Evolutionary conservation across 257 asterid species (phyloP).

Genomic region (Nicotiana undulata): DNA sequence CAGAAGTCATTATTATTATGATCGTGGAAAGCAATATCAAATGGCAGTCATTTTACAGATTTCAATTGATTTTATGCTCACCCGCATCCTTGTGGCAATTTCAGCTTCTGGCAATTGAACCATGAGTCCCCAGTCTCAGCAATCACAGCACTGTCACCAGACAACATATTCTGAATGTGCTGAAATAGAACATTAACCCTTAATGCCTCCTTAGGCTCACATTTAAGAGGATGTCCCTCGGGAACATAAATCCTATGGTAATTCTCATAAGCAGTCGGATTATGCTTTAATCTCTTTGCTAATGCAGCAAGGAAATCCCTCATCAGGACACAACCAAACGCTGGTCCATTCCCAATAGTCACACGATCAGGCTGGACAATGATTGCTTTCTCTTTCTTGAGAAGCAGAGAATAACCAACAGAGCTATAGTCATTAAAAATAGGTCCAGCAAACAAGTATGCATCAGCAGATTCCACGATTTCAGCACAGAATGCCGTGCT

Average conservation of each 20-base stretch:
- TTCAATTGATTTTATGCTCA: conserved; percentile 14
- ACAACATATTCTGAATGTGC: conserved; percentile 62
- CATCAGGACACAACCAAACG: conserved; percentile 74
- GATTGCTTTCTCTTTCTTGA: conserved; percentile 76
- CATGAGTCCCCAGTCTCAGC: conserved; percentile 88
- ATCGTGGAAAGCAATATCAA: neutral
- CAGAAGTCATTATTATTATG: neutral
- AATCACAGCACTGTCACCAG: conserved; percentile 58
- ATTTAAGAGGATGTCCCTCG: conserved; percentile 53
- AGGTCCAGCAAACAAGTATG: conserved; percentile 73
- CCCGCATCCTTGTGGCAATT: conserved; percentile 67
- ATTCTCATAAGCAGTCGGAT: conserved; percentile 68
- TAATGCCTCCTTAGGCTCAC: conserved; percentile 49
- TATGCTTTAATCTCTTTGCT: conserved; percentile 46
- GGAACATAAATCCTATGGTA: conserved; percentile 67
- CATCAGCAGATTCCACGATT: conserved; percentile 82
- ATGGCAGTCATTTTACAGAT: neutral
- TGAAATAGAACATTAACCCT: conserved; percentile 66
- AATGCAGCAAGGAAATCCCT: conserved; percentile 63
- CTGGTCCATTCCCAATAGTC: conserved; percentile 51
- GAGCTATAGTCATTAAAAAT: conserved; percentile 78
- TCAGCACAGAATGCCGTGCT: conserved; percentile 78
- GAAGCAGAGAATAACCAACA: conserved; percentile 73
- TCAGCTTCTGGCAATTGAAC: conserved; percentile 79
- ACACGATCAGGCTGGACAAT: conserved; percentile 74